phyloP scores from a whole-genome alignment of 148 eudicot species.

The Vaccinium myrtillus region DNA sequence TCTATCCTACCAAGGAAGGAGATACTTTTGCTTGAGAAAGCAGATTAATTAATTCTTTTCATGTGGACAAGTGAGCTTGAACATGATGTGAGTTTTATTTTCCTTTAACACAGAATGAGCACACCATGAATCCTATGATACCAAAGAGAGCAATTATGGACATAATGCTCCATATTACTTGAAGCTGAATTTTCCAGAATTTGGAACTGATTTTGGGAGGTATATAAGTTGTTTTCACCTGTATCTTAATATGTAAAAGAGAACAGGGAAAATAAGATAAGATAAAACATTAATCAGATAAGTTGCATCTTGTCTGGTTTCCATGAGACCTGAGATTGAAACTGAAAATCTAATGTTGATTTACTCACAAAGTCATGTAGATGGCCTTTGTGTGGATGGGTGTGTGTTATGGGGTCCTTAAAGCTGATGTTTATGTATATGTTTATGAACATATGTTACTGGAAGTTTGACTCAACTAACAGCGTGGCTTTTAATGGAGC shows the following conservation, averaged over 20 bases:
- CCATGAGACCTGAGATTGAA: neutral
- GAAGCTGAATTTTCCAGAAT: neutral
- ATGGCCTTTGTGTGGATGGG: neutral
- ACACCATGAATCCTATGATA: neutral
- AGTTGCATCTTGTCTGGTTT: neutral
- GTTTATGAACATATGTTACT: neutral
- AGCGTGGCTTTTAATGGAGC: neutral
- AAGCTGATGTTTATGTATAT: neutral
- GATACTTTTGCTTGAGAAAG: constrained; percentile 4
- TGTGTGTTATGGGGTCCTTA: neutral
- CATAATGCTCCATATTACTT: neutral
- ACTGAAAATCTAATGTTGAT: neutral
- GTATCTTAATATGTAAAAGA: neutral
- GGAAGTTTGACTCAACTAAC: neutral
- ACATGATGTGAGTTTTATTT: neutral
- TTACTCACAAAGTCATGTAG: neutral
- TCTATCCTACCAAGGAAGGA: neutral
- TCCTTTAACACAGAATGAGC: neutral
- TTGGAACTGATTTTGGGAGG: neutral
- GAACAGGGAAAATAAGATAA: neutral
- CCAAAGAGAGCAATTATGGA: neutral
- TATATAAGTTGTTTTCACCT: neutral
- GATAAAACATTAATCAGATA: neutral
- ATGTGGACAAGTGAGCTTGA: neutral
- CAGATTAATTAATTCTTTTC: neutral